These are phyloP conservation scores for Penicillium brasilianum DNA, from an alignment of 2,329 filamentous ascomycete species.

Conservation along the genomic window DNA sequence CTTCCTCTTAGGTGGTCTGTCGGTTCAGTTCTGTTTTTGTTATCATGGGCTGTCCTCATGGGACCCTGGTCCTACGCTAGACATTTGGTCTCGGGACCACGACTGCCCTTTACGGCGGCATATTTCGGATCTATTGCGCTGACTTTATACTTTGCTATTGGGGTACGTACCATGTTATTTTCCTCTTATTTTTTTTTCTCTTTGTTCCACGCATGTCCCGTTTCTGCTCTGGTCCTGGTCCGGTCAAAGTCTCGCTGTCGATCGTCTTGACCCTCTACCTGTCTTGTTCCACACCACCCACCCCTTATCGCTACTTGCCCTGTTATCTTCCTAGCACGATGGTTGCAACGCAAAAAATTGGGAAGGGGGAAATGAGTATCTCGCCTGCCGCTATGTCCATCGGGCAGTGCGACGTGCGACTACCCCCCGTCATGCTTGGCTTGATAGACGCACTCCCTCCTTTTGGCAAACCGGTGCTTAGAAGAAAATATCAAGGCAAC, in stretches of 20 bases:
- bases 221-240: neutral
- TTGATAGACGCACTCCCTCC: neutral
- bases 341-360: conserved; percentile 21
- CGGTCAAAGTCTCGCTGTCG: conserved; percentile 13
- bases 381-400: conserved; percentile 25
- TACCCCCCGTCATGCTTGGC: conserved; percentile 11
- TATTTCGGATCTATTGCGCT: conserved; percentile 93
- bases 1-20: conserved; percentile 78
- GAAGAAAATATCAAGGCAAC: neutral
- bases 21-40: conserved; percentile 86
- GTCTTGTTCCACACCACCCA: conserved; percentile 15
- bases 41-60: conserved; percentile 94
- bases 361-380: conserved; percentile 22
- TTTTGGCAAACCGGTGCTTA: neutral
- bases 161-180: conserved; percentile 66
- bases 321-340: conserved; percentile 17
- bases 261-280: conserved; percentile 17
- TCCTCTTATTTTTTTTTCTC: conserved; percentile 12
- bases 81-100: conserved; percentile 81
- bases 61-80: conserved; percentile 81
- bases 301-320: conserved; percentile 10
- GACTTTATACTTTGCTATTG: conserved; percentile 89
- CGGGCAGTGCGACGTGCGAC: conserved; percentile 26
- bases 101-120: conserved; percentile 88
- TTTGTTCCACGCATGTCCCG: neutral